Percentiles rank a stretch among this genome's conserved stretches.
phyloP scores from a whole-genome alignment of 2,329 filamentous ascomycete genomes.

The Calonectria hawksworthii region DNA sequence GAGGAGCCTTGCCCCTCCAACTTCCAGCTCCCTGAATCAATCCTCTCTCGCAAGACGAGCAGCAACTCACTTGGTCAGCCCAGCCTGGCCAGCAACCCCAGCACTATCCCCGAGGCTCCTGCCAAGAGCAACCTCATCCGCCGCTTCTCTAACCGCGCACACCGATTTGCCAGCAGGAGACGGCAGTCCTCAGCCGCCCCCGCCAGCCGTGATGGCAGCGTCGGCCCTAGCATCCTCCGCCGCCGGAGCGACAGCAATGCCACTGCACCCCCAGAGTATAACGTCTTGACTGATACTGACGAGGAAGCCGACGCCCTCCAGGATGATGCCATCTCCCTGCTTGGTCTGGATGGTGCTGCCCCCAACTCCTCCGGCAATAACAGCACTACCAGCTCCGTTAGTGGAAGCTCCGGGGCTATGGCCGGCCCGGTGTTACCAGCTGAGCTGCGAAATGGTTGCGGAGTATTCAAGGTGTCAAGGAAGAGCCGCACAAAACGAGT shows the following conservation, averaged over 20 bases:
- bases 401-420: constrained; percentile 58
- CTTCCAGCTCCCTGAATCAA: constrained; percentile 81
- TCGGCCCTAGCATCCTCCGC: constrained; percentile 89
- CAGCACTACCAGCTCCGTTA: constrained; percentile 62
- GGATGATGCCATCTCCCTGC: constrained; percentile 52
- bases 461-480: constrained; percentile 86
- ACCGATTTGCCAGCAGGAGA: constrained; percentile 76
- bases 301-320: constrained; percentile 60
- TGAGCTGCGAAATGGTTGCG: constrained; percentile 82
- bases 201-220: constrained; percentile 86
- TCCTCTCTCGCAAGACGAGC: constrained; percentile 72
- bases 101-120: constrained; percentile 64
- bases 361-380: constrained; percentile 64
- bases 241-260: constrained; percentile 91
- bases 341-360: constrained; percentile 57
- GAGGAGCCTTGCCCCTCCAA: constrained; percentile 66
- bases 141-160: constrained; percentile 85
- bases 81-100: constrained; percentile 68
- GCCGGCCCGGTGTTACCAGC: constrained; percentile 82
- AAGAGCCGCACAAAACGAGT: constrained; percentile 83
- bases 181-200: constrained; percentile 84
- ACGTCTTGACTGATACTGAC: constrained; percentile 63
- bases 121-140: constrained; percentile 77
- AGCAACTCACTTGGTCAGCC: constrained; percentile 73
- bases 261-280: constrained; percentile 68